These are phyloP conservation scores for Ascochyta pisi DNA, from an alignment of 2,329 filamentous ascomycete genomes.

Conservation along the genomic window DNA sequence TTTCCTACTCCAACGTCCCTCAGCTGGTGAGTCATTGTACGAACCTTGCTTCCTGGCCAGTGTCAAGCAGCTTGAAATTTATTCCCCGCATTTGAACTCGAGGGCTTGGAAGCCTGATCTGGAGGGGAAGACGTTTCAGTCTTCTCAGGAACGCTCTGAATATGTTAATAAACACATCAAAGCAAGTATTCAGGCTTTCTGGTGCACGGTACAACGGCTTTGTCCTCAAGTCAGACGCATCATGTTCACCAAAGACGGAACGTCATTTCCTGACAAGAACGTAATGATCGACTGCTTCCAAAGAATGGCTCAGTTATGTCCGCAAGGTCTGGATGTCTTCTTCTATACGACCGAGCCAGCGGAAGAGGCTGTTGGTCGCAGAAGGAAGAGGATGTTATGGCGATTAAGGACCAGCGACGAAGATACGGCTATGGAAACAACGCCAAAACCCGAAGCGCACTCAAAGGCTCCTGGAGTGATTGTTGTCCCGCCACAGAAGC, in stretches of 20 bases:
- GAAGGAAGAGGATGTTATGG: no score
- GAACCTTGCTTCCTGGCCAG: neutral
- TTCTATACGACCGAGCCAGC: no score
- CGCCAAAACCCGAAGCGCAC: no score
- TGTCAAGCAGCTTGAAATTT: slow-evolving; percentile 1
- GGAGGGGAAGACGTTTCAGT: no score
- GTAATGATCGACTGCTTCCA: neutral
- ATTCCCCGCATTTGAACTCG: neutral
- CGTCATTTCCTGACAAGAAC: neutral
- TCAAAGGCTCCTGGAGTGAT: no score
- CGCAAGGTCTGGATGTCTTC: neutral
- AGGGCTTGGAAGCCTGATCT: no score
- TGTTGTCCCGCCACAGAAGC: no score
- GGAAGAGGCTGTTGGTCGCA: no score
- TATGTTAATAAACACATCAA: neutral
- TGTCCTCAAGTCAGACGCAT: slow-evolving; percentile 8
- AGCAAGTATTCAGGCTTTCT: slow-evolving; percentile 2
- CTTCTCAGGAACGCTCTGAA: no score
- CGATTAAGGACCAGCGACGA: no score
- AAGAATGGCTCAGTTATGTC: slow-evolving; percentile 5
- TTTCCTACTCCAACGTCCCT: neutral
- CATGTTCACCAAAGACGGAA: slow-evolving; percentile 1
- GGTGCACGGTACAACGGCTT: slow-evolving; percentile 2
- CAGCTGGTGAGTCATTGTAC: neutral
- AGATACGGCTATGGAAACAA: no score